phyloP scores from a whole-genome alignment of 2,329 filamentous ascomycete genomes.

The Penicillium sp. region DNA sequence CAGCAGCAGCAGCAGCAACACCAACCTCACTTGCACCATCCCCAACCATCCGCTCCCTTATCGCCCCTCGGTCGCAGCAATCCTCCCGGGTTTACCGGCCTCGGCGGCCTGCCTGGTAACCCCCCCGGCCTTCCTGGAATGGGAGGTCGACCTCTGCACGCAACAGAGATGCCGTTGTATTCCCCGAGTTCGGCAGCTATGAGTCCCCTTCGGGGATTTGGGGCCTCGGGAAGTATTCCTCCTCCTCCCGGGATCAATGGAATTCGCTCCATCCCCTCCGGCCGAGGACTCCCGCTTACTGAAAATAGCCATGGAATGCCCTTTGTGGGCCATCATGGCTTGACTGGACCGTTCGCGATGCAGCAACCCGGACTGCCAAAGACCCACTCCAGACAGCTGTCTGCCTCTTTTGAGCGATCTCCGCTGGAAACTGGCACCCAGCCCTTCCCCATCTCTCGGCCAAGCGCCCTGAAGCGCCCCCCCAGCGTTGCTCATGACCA shows the following conservation, averaged over 20 bases:
- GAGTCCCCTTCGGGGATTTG: conserved; percentile 51
- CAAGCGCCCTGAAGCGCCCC: conserved; percentile 81
- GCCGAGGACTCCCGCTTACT: conserved; percentile 47
- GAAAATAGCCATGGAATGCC: conserved; percentile 41
- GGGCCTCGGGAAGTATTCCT: conserved; percentile 48
- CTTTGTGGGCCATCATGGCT: conserved; percentile 42
- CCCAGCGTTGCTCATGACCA: conserved; percentile 59
- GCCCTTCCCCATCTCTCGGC: conserved; percentile 70
- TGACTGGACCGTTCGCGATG: conserved; percentile 27
- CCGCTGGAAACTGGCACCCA: conserved; percentile 55
- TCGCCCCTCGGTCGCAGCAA: conserved; percentile 61
- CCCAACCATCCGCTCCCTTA: conserved; percentile 55
- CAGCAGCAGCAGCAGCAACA: conserved; percentile 45
- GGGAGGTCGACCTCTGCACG: conserved; percentile 42
- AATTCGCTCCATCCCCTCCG: conserved; percentile 54
- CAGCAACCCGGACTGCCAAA: conserved; percentile 41
- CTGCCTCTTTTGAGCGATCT: conserved; percentile 54
- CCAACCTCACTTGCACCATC: conserved; percentile 49
- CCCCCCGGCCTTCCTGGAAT: conserved; percentile 51
- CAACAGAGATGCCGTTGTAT: conserved; percentile 51
- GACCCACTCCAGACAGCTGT: conserved; percentile 69
- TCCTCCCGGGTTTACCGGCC: conserved; percentile 44
- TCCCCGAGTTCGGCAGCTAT: conserved; percentile 48
- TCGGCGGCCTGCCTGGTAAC: conserved; percentile 50
- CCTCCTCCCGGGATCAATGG: conserved; percentile 54